These are phyloP conservation scores for Helianthus tuberosus DNA, from an alignment of 129 eudicot species.

Conservation along the genomic window DNA sequence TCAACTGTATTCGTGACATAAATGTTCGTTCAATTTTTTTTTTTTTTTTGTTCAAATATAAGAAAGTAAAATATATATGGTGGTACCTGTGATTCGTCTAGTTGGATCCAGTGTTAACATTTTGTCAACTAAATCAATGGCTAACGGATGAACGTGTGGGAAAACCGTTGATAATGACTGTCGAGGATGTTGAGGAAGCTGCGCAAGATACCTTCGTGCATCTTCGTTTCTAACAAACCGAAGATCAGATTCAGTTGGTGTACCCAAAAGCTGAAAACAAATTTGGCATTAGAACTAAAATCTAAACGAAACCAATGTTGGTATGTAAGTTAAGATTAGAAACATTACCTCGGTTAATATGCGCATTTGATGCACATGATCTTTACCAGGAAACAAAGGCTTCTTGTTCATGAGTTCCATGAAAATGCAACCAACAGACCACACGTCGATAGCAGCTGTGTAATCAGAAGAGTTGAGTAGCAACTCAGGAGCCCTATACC, in stretches of 20 bases:
- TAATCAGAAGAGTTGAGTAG: constrained; percentile 84
- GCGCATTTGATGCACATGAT: constrained; percentile 89
- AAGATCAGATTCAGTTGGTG: constrained; percentile 80
- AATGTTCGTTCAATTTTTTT: constrained; percentile 12
- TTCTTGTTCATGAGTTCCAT: constrained; percentile 90
- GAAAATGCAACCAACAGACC: constrained; percentile 93
- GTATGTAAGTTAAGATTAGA: background rate
- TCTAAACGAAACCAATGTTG: background rate
- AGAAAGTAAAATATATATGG: background rate
- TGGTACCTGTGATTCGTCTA: constrained; percentile 77
- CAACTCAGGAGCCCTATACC: constrained; percentile 95
- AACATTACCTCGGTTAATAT: constrained; percentile 64
- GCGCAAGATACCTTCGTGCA: constrained; percentile 78
- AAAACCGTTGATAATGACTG: constrained; percentile 56
- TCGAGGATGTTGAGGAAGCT: constrained; percentile 76
- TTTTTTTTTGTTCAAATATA: too few species aligned
- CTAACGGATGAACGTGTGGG: constrained; percentile 82
- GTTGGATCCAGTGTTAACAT: constrained; percentile 84
- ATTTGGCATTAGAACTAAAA: constrained; percentile 1
- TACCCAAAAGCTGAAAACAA: constrained; percentile 66
- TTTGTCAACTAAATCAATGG: constrained; percentile 82
- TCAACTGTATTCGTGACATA: constrained; percentile 58
- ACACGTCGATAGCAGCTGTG: constrained; percentile 77
- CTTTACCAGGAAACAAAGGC: constrained; percentile 88
- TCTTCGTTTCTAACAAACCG: constrained; percentile 73